Evolutionary conservation across 805 yeast species (phyloP).

Genomic region (Scheffersomyces amazonensis): DNA sequence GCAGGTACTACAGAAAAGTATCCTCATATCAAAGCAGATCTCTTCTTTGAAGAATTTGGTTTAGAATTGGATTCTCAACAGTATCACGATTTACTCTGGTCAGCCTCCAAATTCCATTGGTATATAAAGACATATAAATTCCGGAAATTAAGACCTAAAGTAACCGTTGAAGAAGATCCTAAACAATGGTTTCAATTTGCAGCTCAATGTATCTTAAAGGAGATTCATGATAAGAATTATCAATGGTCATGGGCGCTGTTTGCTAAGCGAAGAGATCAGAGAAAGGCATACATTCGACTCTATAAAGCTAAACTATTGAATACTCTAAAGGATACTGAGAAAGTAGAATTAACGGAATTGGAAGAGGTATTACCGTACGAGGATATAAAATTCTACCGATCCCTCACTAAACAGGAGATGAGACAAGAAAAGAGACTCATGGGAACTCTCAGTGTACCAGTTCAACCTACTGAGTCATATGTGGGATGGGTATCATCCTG

Average conservation of each 20-base stretch:
- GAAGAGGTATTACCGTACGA: conserved; percentile 67
- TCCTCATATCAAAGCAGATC: conserved; percentile 72
- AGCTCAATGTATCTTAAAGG: conserved; percentile 69
- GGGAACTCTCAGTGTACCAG: not conserved
- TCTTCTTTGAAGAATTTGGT: conserved; percentile 87
- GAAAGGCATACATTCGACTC: conserved; percentile 61
- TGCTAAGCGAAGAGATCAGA: conserved; percentile 65
- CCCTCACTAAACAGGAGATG: conserved; percentile 67
- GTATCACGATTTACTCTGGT: conserved; percentile 76
- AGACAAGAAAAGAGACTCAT: conserved; percentile 46
- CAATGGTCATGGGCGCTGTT: conserved; percentile 90
- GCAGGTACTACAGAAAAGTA: conserved; percentile 61
- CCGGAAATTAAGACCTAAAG: conserved; percentile 64
- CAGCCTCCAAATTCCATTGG: conserved; percentile 80
- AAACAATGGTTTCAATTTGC: conserved; percentile 80
- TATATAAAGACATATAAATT: conserved; percentile 73
- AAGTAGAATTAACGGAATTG: conserved; percentile 43
- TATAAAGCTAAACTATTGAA: conserved; percentile 63
- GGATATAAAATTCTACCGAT: conserved; percentile 81
- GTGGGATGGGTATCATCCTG: conserved; percentile 70
- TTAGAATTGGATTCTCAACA: conserved; percentile 81
- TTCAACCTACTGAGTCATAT: conserved; percentile 6
- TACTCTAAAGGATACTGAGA: conserved; percentile 23
- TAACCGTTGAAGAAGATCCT: conserved; percentile 59
- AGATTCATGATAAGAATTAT: conserved; percentile 76